These are phyloP conservation scores for Rhinocladiella mackenziei DNA, from an alignment of 2,329 filamentous ascomycete genomes.

Conservation along the genomic window DNA sequence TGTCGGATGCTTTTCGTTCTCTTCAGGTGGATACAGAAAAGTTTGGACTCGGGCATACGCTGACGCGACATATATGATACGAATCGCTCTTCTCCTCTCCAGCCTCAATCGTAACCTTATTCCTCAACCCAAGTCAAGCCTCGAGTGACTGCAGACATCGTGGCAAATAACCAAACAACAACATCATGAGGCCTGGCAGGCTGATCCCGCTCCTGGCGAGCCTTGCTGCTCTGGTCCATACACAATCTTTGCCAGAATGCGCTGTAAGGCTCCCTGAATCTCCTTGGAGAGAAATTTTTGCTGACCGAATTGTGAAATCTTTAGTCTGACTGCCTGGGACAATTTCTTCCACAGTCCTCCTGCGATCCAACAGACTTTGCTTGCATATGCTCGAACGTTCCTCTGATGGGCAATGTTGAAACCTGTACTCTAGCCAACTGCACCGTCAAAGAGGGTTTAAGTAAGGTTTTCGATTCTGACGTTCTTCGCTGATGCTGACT, in stretches of 20 bases:
- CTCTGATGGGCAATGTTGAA: constrained; percentile 28
- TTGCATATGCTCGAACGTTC: constrained; percentile 32
- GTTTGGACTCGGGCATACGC: no score
- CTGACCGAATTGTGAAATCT: constrained; percentile 7
- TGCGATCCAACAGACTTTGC: constrained; percentile 30
- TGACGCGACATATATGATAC: no score
- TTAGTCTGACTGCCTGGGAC: constrained; percentile 8
- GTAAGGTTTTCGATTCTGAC: constrained; percentile 9
- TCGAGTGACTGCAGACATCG: no score
- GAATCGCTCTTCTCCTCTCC: no score
- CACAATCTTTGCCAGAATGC: constrained; percentile 15
- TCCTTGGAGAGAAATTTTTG: background rate
- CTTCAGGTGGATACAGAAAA: no score
- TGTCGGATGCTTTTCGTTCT: no score
- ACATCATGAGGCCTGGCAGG: constrained; percentile 8
- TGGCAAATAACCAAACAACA: background rate
- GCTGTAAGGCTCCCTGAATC: constrained; percentile 4
- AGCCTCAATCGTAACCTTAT: no score
- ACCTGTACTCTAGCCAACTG: constrained; percentile 33
- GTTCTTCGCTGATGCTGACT: background rate
- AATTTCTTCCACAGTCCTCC: constrained; percentile 7
- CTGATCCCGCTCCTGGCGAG: constrained; percentile 3
- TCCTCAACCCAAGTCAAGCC: no score
- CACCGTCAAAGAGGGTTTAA: constrained; percentile 31
- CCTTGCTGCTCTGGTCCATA: constrained; percentile 2